Base-by-base conservation (phyloP, 202 grass and related monocot species). In the Carex arenaria region DNA sequence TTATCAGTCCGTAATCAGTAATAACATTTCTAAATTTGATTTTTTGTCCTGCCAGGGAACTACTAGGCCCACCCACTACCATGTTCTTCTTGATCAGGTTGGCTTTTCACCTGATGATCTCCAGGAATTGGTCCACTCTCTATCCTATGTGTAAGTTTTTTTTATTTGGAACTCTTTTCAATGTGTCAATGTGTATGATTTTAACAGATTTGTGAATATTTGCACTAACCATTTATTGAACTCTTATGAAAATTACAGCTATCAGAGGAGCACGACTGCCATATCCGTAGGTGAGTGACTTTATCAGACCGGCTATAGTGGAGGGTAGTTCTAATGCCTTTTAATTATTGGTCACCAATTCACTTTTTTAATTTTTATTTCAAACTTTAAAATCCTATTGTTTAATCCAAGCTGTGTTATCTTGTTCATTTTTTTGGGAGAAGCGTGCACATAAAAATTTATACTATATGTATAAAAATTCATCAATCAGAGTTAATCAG, bases 31-130 rank as follows among this genome's bases (percentile, higher is more conserved):
- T 89, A 78, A 85, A 55, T 57, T 0, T 61, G 0, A 10, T 55
- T 3, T 70, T 45, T 5, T 91, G 86, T 54, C 74, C 7, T 51
- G 8, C 19, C 82, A 96, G 93, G 93, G 93, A 1, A 96, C 91
- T 10, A 93, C 90, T 2, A 93, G 93, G 28, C 93, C 93, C 3
- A 93, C 91, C 0, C 93, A 96, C 60, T 96, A 96, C 54, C 93
- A 96, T 71, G 85, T 96, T 15, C 77, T 96, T 42, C 87, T 91
- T 86, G 93, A 96, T 85, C 90, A 96, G 77, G 93, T 96, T 62
- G 90, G 89, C 28, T 93, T 96, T 51, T 61, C 62, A 0, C 52
- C 91, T 26, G 93, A 93, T 85, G 93, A 93, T 54, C 85, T 96
- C 0, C 90, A 96, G 78, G 90, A 96, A 5, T 62, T 96, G 10